phyloP scores from a whole-genome alignment of 169 alveolate species.

The Cryptosporidium xiaoi region DNA sequence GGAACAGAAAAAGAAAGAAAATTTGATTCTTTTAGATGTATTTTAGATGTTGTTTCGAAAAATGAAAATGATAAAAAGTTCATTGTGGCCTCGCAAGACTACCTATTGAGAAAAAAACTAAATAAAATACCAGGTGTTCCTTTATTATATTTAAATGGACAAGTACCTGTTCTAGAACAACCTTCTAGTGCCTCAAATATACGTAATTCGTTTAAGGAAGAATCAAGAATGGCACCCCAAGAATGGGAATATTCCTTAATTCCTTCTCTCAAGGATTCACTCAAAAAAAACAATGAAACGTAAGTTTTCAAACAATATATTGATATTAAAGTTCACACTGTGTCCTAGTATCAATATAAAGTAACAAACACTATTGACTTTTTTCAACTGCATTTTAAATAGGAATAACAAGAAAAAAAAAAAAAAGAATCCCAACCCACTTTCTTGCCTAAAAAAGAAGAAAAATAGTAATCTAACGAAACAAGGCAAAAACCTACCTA shows the following conservation, averaged over 20 bases:
- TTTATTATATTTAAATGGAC: conserved; percentile 14
- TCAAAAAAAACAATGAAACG: background rate
- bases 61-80: conserved; percentile 36
- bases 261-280: conserved; percentile 2
- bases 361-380: background rate
- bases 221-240: conserved; percentile 40
- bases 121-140: conserved; percentile 70
- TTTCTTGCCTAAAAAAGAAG: conserved; percentile 56
- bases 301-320: background rate
- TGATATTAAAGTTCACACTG: too few relatives aligned
- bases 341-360: background rate
- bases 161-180: conserved; percentile 49
- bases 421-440: conserved; percentile 67
- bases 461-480: background rate
- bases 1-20: background rate
- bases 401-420: conserved; percentile 14
- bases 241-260: conserved; percentile 61
- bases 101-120: conserved; percentile 36
- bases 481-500: background rate
- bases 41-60: conserved; percentile 42
- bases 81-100: conserved; percentile 63
- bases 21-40: conserved; percentile 69
- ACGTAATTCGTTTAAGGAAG: conserved; percentile 5
- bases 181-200: conserved; percentile 42
- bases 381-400: background rate